Conservation (phyloP, 2,329 filamentous ascomycete species). For the Xylaria sp. region DNA sequence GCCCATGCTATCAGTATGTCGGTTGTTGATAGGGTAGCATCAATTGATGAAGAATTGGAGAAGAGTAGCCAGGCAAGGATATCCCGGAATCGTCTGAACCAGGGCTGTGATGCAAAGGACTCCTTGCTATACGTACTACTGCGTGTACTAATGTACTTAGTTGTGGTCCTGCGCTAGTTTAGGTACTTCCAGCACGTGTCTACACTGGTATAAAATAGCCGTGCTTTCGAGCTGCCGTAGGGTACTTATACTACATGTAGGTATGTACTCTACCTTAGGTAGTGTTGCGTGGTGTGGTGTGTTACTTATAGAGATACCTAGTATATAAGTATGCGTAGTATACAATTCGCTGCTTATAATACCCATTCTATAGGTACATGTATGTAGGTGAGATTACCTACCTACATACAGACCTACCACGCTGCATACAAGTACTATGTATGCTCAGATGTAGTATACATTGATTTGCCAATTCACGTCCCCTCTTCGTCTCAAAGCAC, state of each 20-base stretch:
- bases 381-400: conserved; percentile 10
- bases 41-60: conserved; percentile 17
- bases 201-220: no score
- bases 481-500: neutral
- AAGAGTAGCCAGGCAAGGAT: conserved; percentile 17
- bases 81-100: conserved; percentile 12
- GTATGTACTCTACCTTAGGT: neutral
- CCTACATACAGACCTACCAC: neutral
- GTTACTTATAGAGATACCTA: no score
- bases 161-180: neutral
- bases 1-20: neutral
- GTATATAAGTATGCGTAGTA: no score
- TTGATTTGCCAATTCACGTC: conserved; percentile 6
- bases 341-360: no score
- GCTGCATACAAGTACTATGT: neutral
- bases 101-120: conserved; percentile 9
- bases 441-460: neutral
- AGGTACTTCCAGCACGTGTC: neutral
- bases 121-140: no score
- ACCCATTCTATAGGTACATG: neutral
- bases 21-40: conserved; percentile 11
- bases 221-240: no score
- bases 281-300: neutral
- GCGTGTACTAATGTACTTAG: no score
- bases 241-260: no score